Evolutionary conservation across 1,139 yeast genomes (phyloP), one percentile per base, ranked within the genome.

Genomic region (Kazachstania sp.): DNA sequence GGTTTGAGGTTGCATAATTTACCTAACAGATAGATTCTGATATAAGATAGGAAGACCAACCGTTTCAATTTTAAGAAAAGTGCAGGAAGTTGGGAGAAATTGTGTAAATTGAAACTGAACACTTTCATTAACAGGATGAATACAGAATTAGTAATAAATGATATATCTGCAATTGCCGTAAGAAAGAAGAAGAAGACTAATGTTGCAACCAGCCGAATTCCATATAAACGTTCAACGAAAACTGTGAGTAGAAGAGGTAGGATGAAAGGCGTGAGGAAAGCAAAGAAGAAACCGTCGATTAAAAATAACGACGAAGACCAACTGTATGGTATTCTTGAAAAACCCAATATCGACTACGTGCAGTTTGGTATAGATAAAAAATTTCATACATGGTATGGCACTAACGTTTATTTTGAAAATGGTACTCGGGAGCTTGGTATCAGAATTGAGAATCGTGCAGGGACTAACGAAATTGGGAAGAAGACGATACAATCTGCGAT

Each of bases 301-400:
- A 34, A 30, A 16, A 39, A 13, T n/a, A 34, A 32, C 34, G 41
- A 41, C 15, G 43, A 62, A 15, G 68, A 66, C 18, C 68, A 67
- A 11, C 71, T 73, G 42, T 83, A 83, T 58, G 94, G 90, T 12
- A 73, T 79, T 7, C 60, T 81, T 35, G 73, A 77, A 40, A 63
- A 66, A 44, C 74, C 85, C 28, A 87, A 86, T 65, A 80, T 87
- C 41, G 66, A 64, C n/a, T 65, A 73, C 37, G 85, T 87, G 6
- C 75, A 74, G 35, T 75, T 83, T 50, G 95, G 95, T 1, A 34
- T 58, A 32, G 70, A 72, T 40, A 74, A 72, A 55, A 76, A 77
- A 53, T 81, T 86, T 53, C 75, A 78, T 46, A 81, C 95, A 1
- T 86, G 95, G 95, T 87, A 84, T 63, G 94, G 95, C 1, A 83